These are phyloP conservation scores for Haematococcus sp. DNA, from an alignment of 139 green algal genomes.

Conservation along the genomic window DNA sequence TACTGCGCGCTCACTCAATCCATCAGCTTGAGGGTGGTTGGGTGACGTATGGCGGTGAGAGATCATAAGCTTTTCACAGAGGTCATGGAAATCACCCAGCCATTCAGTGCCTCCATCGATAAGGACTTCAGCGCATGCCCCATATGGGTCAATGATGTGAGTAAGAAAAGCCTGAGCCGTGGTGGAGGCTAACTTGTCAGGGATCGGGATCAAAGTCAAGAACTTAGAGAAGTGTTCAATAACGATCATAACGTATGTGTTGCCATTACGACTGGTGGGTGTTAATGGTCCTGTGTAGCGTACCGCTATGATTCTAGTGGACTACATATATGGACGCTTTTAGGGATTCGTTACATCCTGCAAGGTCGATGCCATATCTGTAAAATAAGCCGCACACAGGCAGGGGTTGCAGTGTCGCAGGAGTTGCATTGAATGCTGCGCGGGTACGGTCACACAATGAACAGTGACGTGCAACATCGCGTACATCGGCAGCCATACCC, in stretches of 20 bases:
- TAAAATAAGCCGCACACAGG: too few relatives aligned
- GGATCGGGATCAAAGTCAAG: constrained; percentile 22
- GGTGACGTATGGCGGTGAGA: constrained; percentile 27
- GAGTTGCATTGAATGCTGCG: too few relatives aligned
- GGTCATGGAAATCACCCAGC: constrained; percentile 21
- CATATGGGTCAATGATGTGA: constrained; percentile 16
- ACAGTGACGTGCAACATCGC: too few relatives aligned
- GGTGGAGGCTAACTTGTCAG: not conserved
- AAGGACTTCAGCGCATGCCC: constrained; percentile 26
- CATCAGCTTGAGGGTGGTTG: constrained; percentile 30
- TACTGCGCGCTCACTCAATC: constrained; percentile 24
- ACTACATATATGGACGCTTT: too few relatives aligned
- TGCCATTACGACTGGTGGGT: too few relatives aligned
- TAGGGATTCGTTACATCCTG: too few relatives aligned
- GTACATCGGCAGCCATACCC: too few relatives aligned
- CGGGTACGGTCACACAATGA: too few relatives aligned
- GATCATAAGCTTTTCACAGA: constrained; percentile 20
- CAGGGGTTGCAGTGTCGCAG: too few relatives aligned
- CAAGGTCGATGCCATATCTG: too few relatives aligned
- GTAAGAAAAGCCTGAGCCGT: constrained; percentile 13
- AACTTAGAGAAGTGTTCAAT: constrained; percentile 35
- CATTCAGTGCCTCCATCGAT: constrained; percentile 38
- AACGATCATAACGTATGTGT: constrained; percentile 30
- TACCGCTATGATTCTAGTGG: too few relatives aligned
- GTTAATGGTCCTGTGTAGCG: too few relatives aligned